These are phyloP conservation scores for Ascodesmis nigricans DNA, from an alignment of 495 filamentous ascomycete genomes.

Conservation along the genomic window DNA sequence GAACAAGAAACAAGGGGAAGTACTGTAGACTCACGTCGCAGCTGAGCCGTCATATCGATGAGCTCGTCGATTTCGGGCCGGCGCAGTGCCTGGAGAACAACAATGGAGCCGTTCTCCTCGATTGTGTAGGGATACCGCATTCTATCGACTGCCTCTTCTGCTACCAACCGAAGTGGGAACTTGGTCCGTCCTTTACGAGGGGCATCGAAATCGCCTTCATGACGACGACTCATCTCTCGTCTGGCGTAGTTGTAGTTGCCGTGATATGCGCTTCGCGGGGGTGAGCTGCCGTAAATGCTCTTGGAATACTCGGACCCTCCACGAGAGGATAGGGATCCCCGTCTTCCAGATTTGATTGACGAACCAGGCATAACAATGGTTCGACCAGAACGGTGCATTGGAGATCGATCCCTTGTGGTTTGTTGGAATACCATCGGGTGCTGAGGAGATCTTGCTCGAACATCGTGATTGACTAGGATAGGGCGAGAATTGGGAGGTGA, in stretches of 20 bases:
- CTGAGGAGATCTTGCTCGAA: too few species aligned
- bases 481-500: too few species aligned
- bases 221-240: too few species aligned
- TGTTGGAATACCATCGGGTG: too few species aligned
- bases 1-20: too few species aligned
- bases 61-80: conserved; percentile 16
- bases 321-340: too few species aligned
- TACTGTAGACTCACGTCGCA: conserved; percentile 22
- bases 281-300: background rate
- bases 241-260: background rate
- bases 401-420: too few species aligned
- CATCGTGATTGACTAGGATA: too few species aligned
- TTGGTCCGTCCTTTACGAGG: conserved; percentile 16
- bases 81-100: conserved; percentile 15
- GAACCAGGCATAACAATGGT: too few species aligned
- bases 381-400: too few species aligned
- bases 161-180: conserved; percentile 18
- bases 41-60: conserved; percentile 19
- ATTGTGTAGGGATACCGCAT: conserved; percentile 14
- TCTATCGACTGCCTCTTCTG: conserved; percentile 16
- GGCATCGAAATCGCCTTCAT: conserved; percentile 3
- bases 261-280: conserved; percentile 1
- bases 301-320: too few species aligned
- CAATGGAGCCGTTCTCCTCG: conserved; percentile 13
- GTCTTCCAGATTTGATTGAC: too few species aligned